phyloP scores from a whole-genome alignment of 163 green algal species.

The Volvox carteri region DNA sequence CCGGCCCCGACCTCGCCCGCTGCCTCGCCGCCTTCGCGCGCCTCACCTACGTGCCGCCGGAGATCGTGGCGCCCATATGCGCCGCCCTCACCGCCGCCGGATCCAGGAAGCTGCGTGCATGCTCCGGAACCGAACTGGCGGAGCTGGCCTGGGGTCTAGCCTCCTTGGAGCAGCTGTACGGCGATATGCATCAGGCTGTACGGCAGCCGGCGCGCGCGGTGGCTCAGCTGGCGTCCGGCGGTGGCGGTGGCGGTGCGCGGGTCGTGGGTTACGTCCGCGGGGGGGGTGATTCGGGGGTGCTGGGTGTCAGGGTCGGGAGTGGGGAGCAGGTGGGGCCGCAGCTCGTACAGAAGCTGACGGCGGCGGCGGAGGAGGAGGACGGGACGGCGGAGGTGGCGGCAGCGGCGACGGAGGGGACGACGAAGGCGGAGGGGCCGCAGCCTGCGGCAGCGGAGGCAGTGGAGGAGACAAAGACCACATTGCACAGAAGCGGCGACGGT shows the following conservation, averaged over 20 bases:
- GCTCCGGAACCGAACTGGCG: slow-evolving; percentile 11
- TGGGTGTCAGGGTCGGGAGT: background rate
- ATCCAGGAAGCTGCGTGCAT: slow-evolving; percentile 6
- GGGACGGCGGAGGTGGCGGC: background rate
- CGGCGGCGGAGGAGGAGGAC: background rate
- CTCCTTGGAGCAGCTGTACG: slow-evolving; percentile 40
- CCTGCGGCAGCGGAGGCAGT: background rate
- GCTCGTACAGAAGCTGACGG: background rate
- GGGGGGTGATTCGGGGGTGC: too few relatives aligned
- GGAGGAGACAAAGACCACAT: too few relatives aligned
- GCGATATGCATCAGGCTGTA: slow-evolving; percentile 47
- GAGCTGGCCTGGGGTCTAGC: slow-evolving; percentile 45
- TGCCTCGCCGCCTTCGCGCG: slow-evolving; percentile 9
- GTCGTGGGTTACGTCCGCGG: slow-evolving; percentile 18
- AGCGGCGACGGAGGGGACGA: background rate
- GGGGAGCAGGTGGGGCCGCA: background rate
- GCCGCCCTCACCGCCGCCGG: background rate
- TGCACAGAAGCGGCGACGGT: too few relatives aligned
- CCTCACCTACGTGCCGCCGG: slow-evolving; percentile 24
- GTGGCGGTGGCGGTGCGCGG: too few relatives aligned
- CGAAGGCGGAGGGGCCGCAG: background rate
- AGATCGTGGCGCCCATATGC: slow-evolving; percentile 13
- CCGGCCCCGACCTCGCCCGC: slow-evolving; percentile 30
- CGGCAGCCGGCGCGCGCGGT: slow-evolving; percentile 16
- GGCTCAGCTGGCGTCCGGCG: background rate